Evolutionary conservation across 495 filamentous ascomycete species (phyloP).

Genomic region (Hypoxylon lenormandii): DNA sequence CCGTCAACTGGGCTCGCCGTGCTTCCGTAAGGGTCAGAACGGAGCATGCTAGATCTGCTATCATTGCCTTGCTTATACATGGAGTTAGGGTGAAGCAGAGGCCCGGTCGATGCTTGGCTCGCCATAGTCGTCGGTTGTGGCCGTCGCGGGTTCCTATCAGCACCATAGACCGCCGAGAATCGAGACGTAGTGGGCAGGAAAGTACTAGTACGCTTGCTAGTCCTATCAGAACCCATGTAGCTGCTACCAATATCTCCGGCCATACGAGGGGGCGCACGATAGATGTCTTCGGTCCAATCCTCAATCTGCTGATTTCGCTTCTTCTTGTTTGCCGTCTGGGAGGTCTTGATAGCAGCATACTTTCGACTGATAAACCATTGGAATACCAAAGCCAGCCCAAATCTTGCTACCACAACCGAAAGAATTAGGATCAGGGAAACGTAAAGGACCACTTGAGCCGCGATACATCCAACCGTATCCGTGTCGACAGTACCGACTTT

Average conservation of each 20-base stretch:
- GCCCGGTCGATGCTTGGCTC: slow-evolving; percentile 86
- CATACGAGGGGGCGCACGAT: slow-evolving; percentile 84
- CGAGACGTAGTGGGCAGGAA: slow-evolving; percentile 88
- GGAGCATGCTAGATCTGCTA: slow-evolving; percentile 69
- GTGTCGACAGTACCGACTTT: slow-evolving; percentile 96
- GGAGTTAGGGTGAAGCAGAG: slow-evolving; percentile 74
- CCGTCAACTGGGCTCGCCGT: slow-evolving; percentile 73
- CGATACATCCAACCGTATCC: slow-evolving; percentile 96
- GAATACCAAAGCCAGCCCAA: slow-evolving; percentile 88
- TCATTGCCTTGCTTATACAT: slow-evolving; percentile 81
- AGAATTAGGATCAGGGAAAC: slow-evolving; percentile 93
- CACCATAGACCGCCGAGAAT: slow-evolving; percentile 91
- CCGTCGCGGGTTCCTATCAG: slow-evolving; percentile 65
- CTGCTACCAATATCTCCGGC: slow-evolving; percentile 73
- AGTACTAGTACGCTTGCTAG: slow-evolving; percentile 81
- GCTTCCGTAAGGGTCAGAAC: slow-evolving; percentile 63
- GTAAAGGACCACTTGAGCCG: slow-evolving; percentile 96
- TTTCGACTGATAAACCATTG: slow-evolving; percentile 91
- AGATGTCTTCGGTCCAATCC: slow-evolving; percentile 98
- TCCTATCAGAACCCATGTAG: slow-evolving; percentile 70
- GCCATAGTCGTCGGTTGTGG: slow-evolving; percentile 90
- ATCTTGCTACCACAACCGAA: slow-evolving; percentile 86
- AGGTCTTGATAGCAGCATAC: slow-evolving; percentile 82
- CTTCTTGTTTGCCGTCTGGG: slow-evolving; percentile 74
- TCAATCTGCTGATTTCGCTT: slow-evolving; percentile 93